These are phyloP conservation scores for Russula lepida DNA, from an alignment of 768 basidiomycete species.

Conservation along the genomic window DNA sequence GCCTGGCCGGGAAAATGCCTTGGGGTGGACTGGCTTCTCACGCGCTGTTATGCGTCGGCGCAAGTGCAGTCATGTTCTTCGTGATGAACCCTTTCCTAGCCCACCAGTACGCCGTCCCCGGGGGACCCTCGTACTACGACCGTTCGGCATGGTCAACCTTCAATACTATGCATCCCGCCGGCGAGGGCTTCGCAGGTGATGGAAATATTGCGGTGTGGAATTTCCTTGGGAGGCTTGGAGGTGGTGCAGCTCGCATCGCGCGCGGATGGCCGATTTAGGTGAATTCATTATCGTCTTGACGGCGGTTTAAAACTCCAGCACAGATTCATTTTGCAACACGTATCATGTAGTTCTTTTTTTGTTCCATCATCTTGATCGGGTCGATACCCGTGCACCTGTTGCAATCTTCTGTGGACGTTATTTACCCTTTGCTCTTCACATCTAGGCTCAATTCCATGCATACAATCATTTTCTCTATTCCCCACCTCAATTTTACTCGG, in stretches of 20 bases:
- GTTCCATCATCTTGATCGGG: not conserved
- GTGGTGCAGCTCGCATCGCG: slow-evolving; percentile 66
- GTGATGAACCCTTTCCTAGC: slow-evolving; percentile 52
- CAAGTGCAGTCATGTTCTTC: slow-evolving; percentile 52
- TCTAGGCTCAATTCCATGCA: not conserved
- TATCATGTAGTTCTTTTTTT: not conserved
- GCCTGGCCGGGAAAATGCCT: slow-evolving; percentile 23
- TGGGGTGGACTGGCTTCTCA: slow-evolving; percentile 17
- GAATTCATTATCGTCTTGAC: not conserved
- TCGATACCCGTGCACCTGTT: slow-evolving; percentile 1
- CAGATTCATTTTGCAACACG: not conserved
- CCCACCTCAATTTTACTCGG: not conserved
- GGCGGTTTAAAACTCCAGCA: too few species aligned
- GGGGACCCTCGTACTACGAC: slow-evolving; percentile 67
- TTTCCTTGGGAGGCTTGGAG: slow-evolving; percentile 61
- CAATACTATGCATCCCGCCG: slow-evolving; percentile 59
- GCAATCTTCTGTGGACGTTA: not conserved
- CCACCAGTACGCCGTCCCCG: slow-evolving; percentile 49
- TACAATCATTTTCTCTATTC: not conserved
- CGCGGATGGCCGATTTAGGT: slow-evolving; percentile 71
- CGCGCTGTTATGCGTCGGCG: slow-evolving; percentile 44
- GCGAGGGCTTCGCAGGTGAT: slow-evolving; percentile 58
- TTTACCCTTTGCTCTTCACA: not conserved
- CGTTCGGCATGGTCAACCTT: slow-evolving; percentile 73
- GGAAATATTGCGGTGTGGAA: slow-evolving; percentile 58